Evolutionary conservation across 108 stramenopile species (phyloP), one percentile per base, ranked within the genome.

Genomic region (Mayamaea pseudoterrestris): DNA sequence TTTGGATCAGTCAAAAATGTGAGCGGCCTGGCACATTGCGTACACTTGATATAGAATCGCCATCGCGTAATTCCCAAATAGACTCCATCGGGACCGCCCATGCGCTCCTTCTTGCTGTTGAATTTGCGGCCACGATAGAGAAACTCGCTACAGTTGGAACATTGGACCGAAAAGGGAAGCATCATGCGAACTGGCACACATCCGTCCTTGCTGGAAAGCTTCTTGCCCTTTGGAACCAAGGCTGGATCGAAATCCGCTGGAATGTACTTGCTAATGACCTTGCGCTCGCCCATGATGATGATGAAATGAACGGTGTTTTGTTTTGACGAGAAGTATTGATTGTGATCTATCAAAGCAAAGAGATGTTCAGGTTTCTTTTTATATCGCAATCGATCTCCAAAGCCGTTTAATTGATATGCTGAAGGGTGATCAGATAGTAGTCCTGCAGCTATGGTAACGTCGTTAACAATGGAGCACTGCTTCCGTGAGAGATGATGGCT

Each of bases 261-360:
- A 65, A 98, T 87, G 75, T 98, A 98, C 64, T 93, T 91, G 80
- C 91, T 93, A 23, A 96, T 64, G 36, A 98, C 93, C 53, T 98
- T 98, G 39, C 97, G 88, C 62, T 98, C 97, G 28, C 97, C 97
- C 97, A 98, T 98, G 41, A 37, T 96, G 32, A 28, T n/a, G n/a
- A n/a, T n/a, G n/a, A n/a, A n/a, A n/a, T n/a, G n/a, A n/a, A n/a
- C n/a, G n/a, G 20, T 44, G n/a, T n/a, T n/a, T n/a, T n/a, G n/a
- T n/a, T n/a, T n/a, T n/a, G n/a, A n/a, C n/a, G n/a, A n/a, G n/a
- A n/a, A n/a, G n/a, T n/a, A n/a, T n/a, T n/a, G n/a, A n/a, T n/a
- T n/a, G n/a, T n/a, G n/a, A n/a, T n/a, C n/a, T n/a, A n/a, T n/a
- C n/a, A n/a, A n/a, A n/a, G n/a, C n/a, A n/a, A n/a, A n/a, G n/a